Evolutionary conservation across 768 basidiomycete species (phyloP), one percentile per base, ranked within the genome.

Genomic region (Kwoniella newhampshirensis): DNA sequence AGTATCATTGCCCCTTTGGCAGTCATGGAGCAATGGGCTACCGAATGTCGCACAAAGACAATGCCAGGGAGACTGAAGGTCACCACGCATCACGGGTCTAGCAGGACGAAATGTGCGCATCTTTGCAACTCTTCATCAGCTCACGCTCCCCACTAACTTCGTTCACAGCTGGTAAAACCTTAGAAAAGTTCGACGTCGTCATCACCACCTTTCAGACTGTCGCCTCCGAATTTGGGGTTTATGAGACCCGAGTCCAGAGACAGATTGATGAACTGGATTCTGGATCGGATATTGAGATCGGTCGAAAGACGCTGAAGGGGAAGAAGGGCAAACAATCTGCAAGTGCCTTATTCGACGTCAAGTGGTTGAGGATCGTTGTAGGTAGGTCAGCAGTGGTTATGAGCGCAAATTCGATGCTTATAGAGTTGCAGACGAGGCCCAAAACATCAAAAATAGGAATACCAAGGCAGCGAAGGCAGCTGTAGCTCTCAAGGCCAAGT

Each of bases 1-100:
- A 93, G 94, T 17, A 87, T 98, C 35, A 79, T 97, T 27, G 89
- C 87, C 49, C 94, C 94, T 2, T 81, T 96, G 12, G 84, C 88
- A 13, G 83, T 99, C 12, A 85, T 96, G 51, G 82, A 83, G 12
- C 96, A 99, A 75, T 99, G 94, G 94, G 86, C 86, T 9, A 80
- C 83, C 7, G 94, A 99, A 74, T 85, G 91, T 43, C 75, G 82
- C 50, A 89, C 86, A 65, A 78, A 71, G 61, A 70, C 63, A 13
- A 85, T 87, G 79, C 84, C 84, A 0, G 79, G 81, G 2, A 80
- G 80, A 1, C 78, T 94, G 5, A 82, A 80, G 0, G 90, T 94
- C 3, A 75, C 86, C 13, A 84, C 88, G 50, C 92, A 98, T 73
- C 91, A 97, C 44, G 96, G 94, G 0, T 71, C 86, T 5, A 79